Evolutionary conservation across 225 moss, liverwort and hornwort species (phyloP), one percentile per base, ranked within the genome.

Genomic region (Pseudisothecium myosuroides): DNA sequence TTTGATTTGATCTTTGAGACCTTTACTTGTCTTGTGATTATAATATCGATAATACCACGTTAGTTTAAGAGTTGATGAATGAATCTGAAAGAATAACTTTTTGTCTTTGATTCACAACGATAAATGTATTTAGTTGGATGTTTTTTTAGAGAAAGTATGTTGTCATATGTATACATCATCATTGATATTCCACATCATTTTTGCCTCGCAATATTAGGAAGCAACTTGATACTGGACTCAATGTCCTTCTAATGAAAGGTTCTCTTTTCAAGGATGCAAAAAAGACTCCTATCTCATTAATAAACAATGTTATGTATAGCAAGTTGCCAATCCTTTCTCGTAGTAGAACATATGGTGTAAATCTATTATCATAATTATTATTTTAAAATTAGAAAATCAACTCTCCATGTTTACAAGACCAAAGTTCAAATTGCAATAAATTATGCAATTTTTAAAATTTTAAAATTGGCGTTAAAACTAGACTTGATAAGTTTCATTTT

Each of bases 91-190:
- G 0, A 7, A 21, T 22, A 4, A 7, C 36, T 68, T 22, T 22
- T n/a, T 12, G 2, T n/a, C 7, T 7, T 10, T n/a, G 4, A n/a
- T n/a, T 12, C 1, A 12, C 1, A 12, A 22, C 0, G 0, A 0
- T 68, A 22, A n/a, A 12, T 22, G 12, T n/a, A 68, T n/a, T 68
- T 0, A 21, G 0, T 37, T 12, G 37, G 4, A 67, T 37, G 4
- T 12, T 4, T 37, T 37, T 2, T 67, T 0, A 66, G 2, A 37
- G 20, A 20, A 36, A 66, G 6, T 19, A 2, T 9, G 5, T 9
- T 32, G 9, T 32, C 17, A 65, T 10, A 5, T 65, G 10, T 17
- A 3, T 34, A 65, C 4, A 2, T 21, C 2, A 2, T 6, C 11
- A 67, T 67, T 5, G 4, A 1, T 37, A 4, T 21, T 67, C 18